phyloP scores from a whole-genome alignment of 768 basidiomycete genomes.

The Panus rudis region DNA sequence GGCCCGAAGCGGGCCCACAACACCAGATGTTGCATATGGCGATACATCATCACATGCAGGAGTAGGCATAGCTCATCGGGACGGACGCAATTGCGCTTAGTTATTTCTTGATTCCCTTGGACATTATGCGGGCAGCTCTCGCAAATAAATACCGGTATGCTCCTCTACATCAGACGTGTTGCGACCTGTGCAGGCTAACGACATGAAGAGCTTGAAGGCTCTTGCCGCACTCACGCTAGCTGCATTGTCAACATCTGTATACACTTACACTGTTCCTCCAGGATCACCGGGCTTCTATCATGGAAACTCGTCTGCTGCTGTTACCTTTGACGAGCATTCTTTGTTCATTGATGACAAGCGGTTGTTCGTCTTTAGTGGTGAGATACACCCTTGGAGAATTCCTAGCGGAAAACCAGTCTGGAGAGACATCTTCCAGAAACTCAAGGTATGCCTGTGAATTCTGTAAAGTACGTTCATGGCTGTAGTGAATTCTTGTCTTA shows the following conservation, averaged over 20 bases:
- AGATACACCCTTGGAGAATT: slow-evolving; percentile 19
- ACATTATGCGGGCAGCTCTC: too few relatives aligned
- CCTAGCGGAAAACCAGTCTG: slow-evolving; percentile 15
- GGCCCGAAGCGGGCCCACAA: too few relatives aligned
- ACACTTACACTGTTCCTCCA: slow-evolving; percentile 14
- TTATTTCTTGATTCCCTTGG: too few relatives aligned
- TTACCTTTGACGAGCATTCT: slow-evolving; percentile 19
- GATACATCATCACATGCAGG: too few relatives aligned
- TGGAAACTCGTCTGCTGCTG: slow-evolving; percentile 19
- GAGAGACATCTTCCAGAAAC: slow-evolving; percentile 20
- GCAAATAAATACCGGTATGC: too few relatives aligned
- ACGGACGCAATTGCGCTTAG: too few relatives aligned
- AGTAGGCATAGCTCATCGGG: too few relatives aligned
- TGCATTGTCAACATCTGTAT: slow-evolving; percentile 1
- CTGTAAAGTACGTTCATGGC: too few relatives aligned
- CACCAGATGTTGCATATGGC: too few relatives aligned
- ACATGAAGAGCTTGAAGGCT: slow-evolving; percentile 6
- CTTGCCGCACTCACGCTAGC: slow-evolving; percentile 3
- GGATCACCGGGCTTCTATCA: slow-evolving; percentile 21
- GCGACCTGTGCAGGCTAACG: too few relatives aligned
- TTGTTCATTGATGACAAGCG: slow-evolving; percentile 17
- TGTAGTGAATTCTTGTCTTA: too few relatives aligned
- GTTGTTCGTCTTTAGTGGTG: slow-evolving; percentile 17
- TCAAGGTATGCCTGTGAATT: slow-evolving; percentile 12
- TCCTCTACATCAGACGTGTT: too few relatives aligned